Base-by-base conservation (phyloP, 2,329 filamentous ascomycete genomes). In the Penicillium sp. region DNA sequence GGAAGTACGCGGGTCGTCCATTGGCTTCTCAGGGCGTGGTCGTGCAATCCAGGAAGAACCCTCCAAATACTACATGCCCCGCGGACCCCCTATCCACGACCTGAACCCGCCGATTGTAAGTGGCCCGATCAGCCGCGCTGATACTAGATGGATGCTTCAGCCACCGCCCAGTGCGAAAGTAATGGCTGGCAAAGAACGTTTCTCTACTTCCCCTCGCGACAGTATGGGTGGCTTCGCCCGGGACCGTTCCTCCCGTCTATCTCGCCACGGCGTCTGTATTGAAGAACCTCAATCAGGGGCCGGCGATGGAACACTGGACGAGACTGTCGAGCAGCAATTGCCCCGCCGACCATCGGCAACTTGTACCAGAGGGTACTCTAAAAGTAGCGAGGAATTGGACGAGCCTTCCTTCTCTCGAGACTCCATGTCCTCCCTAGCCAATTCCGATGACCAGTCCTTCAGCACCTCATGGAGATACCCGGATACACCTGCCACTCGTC, bases 111-210 rank as follows among this genome's bases (percentile, higher is more conserved):
- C 91, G 2, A 87, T 95, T 48, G 89, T 94, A 71, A 90, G 86
- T 74, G 88, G 84, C 52, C 89, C 87, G 13, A 82, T 80, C 33
- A 86, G 84, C 69, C 85, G 79, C 67, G 85, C 86, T 51, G 91
- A 90, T 55, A 88, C 89, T 51, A 83, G 82, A 67, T 97, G 92
- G 92, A 96, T 97, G 92, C 79, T 96, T 48, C 91, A 96, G 68
- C 92, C 92, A 2, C 91, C 92, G 1, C 92, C 92, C n/a, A 85
- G 88, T 29, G 91, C 92, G 52, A 92, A 88, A 71, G 81, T 96
- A 55, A 97, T 97, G 92, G 89, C 89, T 60, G 92, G 92, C 61
- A 94, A 92, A 71, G 84, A 90, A 48, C 66, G 63, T 4, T 66
- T 66, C 28, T 61, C 56, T 45, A 47, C 59, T 9, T 64, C 67